Conservation (phyloP, 208 protist genomes). For the Leishmania guyanensis region DNA sequence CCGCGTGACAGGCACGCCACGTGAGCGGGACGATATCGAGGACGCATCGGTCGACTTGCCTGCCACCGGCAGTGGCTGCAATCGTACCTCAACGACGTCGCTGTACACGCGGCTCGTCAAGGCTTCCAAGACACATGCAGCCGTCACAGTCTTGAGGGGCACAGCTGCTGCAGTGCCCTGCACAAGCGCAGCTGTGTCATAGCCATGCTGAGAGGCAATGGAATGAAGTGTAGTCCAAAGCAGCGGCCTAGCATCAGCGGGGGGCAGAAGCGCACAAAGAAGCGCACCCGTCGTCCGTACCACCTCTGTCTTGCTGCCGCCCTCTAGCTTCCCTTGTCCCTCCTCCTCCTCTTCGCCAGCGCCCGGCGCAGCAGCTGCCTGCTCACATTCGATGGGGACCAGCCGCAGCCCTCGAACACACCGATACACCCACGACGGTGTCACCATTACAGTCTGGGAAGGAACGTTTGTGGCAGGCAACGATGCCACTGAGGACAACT, state of each 20-base stretch:
- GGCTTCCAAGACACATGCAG: constrained; percentile 9
- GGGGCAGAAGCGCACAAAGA: constrained; percentile 45
- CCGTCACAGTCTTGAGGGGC: constrained; percentile 6
- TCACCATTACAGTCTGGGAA: constrained; percentile 7
- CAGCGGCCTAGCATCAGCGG: constrained; percentile 45
- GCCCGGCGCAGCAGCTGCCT: neutral
- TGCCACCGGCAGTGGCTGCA: neutral
- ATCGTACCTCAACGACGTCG: constrained; percentile 36
- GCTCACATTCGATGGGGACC: constrained; percentile 9
- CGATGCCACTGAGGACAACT: neutral
- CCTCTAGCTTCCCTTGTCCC: neutral
- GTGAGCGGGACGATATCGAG: constrained; percentile 7
- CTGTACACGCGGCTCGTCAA: constrained; percentile 22
- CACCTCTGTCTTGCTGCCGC: constrained; percentile 1
- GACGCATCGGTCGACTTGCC: neutral
- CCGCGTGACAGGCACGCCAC: constrained; percentile 12
- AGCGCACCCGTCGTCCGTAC: constrained; percentile 27
- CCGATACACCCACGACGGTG: constrained; percentile 25
- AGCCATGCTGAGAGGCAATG: constrained; percentile 45
- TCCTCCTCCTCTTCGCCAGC: neutral
- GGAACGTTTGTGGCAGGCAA: neutral
- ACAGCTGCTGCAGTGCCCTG: neutral
- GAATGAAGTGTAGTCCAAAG: constrained; percentile 36
- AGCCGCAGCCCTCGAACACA: constrained; percentile 36
- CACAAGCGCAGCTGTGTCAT: constrained; percentile 22